These are phyloP conservation scores for Boletus vinaceobasis DNA, from an alignment of 768 basidiomycete genomes.

Conservation along the genomic window DNA sequence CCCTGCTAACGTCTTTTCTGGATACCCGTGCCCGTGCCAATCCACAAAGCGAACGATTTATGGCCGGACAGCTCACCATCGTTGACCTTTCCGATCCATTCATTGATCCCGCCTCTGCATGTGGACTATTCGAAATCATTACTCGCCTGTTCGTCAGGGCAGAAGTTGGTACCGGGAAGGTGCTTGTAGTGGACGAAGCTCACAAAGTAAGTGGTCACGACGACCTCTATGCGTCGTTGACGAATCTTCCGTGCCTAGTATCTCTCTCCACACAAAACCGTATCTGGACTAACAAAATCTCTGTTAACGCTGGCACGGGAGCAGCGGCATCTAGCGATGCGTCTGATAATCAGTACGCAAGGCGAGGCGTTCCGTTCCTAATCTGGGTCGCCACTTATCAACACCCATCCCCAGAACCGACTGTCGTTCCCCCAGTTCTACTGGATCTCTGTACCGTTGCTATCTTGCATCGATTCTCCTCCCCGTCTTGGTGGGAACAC, in stretches of 20 bases:
- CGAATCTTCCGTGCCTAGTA: conserved; percentile 43
- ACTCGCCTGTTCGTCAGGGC: conserved; percentile 62
- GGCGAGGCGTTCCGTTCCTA: conserved; percentile 34
- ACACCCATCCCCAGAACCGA: conserved; percentile 50
- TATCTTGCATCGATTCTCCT: conserved; percentile 73
- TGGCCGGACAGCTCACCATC: conserved; percentile 58
- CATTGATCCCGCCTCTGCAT: conserved; percentile 63
- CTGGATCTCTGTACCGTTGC: conserved; percentile 64
- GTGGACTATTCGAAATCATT: conserved; percentile 68
- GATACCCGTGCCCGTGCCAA: conserved; percentile 22
- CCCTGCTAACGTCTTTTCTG: conserved; percentile 57
- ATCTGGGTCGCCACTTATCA: no score
- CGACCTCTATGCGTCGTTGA: background rate
- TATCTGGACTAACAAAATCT: conserved; percentile 55
- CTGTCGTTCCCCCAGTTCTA: conserved; percentile 63
- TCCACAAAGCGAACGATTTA: conserved; percentile 40
- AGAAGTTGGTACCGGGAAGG: conserved; percentile 58
- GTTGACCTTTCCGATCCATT: conserved; percentile 74
- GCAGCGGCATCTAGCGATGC: conserved; percentile 69
- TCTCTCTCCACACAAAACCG: conserved; percentile 43
- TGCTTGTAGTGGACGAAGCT: conserved; percentile 71
- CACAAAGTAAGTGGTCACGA: conserved; percentile 51
- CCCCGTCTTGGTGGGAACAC: conserved; percentile 74
- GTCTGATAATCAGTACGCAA: conserved; percentile 73
- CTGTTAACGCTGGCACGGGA: conserved; percentile 60